phyloP scores from a whole-genome alignment of 164 flowering plant genomes.

The Pachysandra terminalis region DNA sequence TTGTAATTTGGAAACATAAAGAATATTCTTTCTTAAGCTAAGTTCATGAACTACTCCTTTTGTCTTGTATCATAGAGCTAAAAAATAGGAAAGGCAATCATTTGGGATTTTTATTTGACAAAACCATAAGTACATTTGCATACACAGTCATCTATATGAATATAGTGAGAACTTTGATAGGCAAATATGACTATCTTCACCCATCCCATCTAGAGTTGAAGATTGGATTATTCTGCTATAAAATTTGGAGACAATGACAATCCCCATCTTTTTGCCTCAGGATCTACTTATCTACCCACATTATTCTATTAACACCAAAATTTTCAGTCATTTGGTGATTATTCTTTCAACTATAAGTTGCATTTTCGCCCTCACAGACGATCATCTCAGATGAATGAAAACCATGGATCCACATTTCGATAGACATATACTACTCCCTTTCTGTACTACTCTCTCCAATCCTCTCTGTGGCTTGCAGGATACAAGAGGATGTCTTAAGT shows the following conservation, averaged over 20 bases:
- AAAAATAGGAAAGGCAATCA: background rate
- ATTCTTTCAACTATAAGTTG: too few relatives aligned
- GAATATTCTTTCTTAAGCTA: background rate
- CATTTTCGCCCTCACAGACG: too few relatives aligned
- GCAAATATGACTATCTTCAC: background rate
- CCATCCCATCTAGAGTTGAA: background rate
- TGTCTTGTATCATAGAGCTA: background rate
- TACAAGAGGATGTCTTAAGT: too few relatives aligned
- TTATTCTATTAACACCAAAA: background rate
- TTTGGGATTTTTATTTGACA: background rate
- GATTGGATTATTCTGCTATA: background rate
- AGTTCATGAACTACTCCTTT: background rate
- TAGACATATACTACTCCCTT: too few relatives aligned
- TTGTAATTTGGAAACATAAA: constrained; percentile 5
- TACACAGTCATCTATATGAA: background rate
- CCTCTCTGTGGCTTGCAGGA: too few relatives aligned
- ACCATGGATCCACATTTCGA: too few relatives aligned
- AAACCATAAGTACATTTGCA: too few relatives aligned
- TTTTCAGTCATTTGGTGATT: background rate
- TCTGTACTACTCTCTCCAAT: too few relatives aligned
- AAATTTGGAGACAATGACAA: background rate
- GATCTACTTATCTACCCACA: too few relatives aligned
- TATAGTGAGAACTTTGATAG: background rate
- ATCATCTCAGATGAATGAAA: too few relatives aligned
- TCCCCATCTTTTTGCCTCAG: too few relatives aligned